Evolutionary conservation across 768 basidiomycete genomes (phyloP).

Genomic region (Russula virescens): DNA sequence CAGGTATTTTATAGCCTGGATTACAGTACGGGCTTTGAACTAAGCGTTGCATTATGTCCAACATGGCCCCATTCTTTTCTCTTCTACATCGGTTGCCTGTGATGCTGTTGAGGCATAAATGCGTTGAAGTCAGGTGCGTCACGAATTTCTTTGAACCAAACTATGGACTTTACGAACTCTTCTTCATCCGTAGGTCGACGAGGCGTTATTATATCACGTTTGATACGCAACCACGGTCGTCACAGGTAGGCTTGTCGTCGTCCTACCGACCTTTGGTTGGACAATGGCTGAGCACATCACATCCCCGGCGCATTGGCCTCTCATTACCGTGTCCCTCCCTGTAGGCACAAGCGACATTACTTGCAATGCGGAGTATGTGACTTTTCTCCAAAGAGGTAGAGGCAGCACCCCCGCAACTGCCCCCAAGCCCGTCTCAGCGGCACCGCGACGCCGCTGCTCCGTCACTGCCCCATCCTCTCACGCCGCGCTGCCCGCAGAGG

Average conservation of each 20-base stretch:
- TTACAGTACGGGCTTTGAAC: too few species aligned
- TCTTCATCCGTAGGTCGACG: constrained; percentile 9
- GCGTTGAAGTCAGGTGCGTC: constrained; percentile 11
- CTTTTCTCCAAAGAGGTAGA: constrained; percentile 16
- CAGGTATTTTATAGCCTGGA: too few species aligned
- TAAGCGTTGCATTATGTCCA: too few species aligned
- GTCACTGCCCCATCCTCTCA: neutral
- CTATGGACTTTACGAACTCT: neutral
- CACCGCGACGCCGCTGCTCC: neutral
- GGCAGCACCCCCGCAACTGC: neutral
- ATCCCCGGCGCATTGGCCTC: constrained; percentile 7
- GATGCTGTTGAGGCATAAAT: constrained; percentile 18
- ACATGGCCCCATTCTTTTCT: too few species aligned
- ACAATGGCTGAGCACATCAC: neutral
- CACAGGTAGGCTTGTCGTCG: neutral
- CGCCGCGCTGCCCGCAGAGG: neutral
- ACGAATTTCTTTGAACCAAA: neutral
- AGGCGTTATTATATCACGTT: constrained; percentile 5
- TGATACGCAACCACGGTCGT: neutral
- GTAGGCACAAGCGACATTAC: neutral
- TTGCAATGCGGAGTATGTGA: constrained; percentile 11
- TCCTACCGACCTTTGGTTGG: neutral
- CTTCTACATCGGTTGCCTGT: neutral
- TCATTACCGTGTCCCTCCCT: neutral
- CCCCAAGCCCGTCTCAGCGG: neutral